phyloP scores from a whole-genome alignment of 2,329 filamentous ascomycete species.

The Sporothrix mexicana region DNA sequence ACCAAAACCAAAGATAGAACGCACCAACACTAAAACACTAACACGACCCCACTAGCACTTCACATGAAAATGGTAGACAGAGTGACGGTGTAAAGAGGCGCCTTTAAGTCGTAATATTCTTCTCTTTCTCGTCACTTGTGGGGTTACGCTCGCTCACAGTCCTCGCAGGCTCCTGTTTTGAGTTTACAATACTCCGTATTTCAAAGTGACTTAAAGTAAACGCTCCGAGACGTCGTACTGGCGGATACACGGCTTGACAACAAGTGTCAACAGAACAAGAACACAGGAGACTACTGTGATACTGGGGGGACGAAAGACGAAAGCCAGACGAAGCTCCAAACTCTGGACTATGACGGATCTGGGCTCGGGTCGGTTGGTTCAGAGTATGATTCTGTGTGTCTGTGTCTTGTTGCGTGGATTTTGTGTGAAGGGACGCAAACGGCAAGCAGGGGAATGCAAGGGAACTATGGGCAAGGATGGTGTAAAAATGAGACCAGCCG shows the following conservation, averaged over 20 bases:
- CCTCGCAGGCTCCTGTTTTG: slow-evolving; percentile 13
- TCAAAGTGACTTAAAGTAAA: not conserved
- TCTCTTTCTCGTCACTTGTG: not conserved
- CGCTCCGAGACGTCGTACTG: not conserved
- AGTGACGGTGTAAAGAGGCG: not conserved
- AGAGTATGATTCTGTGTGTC: not conserved
- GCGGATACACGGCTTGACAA: not conserved
- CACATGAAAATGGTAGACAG: slow-evolving; percentile 3
- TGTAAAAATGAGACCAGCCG: not conserved
- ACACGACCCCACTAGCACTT: not conserved
- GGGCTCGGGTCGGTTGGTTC: not conserved
- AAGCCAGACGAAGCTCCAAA: not conserved
- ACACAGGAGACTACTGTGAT: not conserved
- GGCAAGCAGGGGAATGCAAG: slow-evolving; percentile 21
- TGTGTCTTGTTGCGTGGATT: not conserved
- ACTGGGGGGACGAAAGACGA: slow-evolving; percentile 13
- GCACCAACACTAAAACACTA: not conserved
- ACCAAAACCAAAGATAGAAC: not conserved
- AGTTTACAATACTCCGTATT: not conserved
- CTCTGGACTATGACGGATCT: slow-evolving; percentile 14
- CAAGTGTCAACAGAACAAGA: too few relatives aligned
- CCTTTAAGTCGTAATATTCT: not conserved
- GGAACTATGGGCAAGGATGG: not conserved
- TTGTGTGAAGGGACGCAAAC: not conserved
- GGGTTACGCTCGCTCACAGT: not conserved